Percentiles rank a stretch among this genome's conserved stretches.
Conservation (phyloP, 768 basidiomycete genomes). For the Lactarius trivialis region DNA sequence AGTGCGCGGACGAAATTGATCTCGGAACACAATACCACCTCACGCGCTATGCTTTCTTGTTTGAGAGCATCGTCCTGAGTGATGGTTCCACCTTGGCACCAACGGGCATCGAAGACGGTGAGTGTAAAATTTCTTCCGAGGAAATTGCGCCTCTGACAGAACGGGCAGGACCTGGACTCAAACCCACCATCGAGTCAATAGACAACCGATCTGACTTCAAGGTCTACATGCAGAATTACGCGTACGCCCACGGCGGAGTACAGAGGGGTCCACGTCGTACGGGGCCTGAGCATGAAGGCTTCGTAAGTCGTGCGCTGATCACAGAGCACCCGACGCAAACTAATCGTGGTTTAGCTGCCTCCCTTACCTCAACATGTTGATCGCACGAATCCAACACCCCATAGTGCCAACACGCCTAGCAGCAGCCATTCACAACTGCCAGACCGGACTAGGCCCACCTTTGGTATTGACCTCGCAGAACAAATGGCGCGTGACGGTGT, state of each 20-base stretch:
- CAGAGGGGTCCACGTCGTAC: constrained; percentile 77
- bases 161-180: constrained; percentile 59
- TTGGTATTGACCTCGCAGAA: constrained; percentile 86
- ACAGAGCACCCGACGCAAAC: constrained; percentile 1
- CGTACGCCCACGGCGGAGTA: constrained; percentile 71
- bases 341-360: constrained; percentile 14
- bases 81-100: constrained; percentile 84
- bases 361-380: constrained; percentile 15
- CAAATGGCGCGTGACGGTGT: constrained; percentile 89
- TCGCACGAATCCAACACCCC: constrained; percentile 61
- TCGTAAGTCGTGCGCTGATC: constrained; percentile 53
- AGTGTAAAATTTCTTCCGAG: constrained; percentile 8
- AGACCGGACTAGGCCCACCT: constrained; percentile 75
- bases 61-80: constrained; percentile 82
- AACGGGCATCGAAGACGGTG: constrained; percentile 55
- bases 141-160: neutral
- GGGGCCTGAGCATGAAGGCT: constrained; percentile 87
- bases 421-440: constrained; percentile 31
- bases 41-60: constrained; percentile 89
- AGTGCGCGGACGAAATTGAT: constrained; percentile 93
- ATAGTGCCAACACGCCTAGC: constrained; percentile 31
- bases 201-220: constrained; percentile 95
- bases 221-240: constrained; percentile 95
- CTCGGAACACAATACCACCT: constrained; percentile 97
- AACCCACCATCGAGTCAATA: constrained; percentile 81